A percentile compares a stretch with the other conserved stretches of the same genome.
Evolutionary conservation across 352 stramenopile species (phyloP).

Genomic region (Globisporangium iwayamae): DNA sequence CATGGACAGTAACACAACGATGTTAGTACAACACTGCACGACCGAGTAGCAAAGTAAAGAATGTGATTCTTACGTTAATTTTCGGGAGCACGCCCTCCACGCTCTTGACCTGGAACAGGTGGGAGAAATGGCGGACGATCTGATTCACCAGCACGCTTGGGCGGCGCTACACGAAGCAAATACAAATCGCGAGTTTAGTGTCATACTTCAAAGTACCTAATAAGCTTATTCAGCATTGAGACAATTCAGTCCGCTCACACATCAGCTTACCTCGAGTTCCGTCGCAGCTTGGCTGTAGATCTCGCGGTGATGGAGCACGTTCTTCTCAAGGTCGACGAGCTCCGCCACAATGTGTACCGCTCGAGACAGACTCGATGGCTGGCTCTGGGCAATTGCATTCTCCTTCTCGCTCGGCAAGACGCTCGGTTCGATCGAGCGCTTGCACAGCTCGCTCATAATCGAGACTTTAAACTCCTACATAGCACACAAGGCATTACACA

Average conservation of each 20-base stretch:
- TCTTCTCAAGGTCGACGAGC: constrained; percentile 82
- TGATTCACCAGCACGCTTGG: constrained; percentile 82
- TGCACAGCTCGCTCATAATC: constrained; percentile 58
- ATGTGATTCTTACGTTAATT: constrained; percentile 65
- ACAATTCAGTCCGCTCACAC: not conserved
- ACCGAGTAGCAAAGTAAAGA: not conserved
- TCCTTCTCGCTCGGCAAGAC: constrained; percentile 21
- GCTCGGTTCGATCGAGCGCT: constrained; percentile 45
- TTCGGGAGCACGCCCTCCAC: constrained; percentile 89
- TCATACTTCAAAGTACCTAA: not conserved
- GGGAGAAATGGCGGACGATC: constrained; percentile 84
- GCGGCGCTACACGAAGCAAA: constrained; percentile 36
- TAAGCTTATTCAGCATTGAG: not conserved
- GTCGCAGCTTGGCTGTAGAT: constrained; percentile 77
- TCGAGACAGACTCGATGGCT: constrained; percentile 44
- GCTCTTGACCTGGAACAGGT: constrained; percentile 83
- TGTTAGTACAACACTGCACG: not conserved
- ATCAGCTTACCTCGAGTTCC: constrained; percentile 60
- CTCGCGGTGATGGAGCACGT: constrained; percentile 71
- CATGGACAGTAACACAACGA: constrained; percentile 5
- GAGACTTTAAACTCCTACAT: constrained; percentile 48
- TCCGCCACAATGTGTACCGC: constrained; percentile 72
- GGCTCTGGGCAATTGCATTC: constrained; percentile 12
- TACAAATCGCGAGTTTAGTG: not conserved
- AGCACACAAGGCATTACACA: not conserved